Conservation (phyloP, 2,329 filamentous ascomycete species). For the Beauveria scarabaeidicola region DNA sequence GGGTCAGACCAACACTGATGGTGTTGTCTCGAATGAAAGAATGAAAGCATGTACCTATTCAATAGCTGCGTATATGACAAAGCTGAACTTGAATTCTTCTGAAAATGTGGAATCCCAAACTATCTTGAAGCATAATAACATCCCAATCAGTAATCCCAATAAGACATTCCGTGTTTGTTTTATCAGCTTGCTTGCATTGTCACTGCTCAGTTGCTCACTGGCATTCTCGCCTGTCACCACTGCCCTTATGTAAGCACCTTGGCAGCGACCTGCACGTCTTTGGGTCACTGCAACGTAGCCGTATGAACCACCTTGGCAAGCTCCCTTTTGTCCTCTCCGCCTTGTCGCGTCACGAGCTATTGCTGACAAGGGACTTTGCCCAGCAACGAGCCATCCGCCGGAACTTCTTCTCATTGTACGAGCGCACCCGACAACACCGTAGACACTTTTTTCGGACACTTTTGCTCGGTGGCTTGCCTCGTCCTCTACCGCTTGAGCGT, state of each 20-base stretch:
- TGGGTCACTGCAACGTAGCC: not conserved
- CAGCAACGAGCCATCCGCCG: not conserved
- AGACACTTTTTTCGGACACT: not conserved
- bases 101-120: too few species aligned
- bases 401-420: not conserved
- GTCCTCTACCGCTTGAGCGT: not conserved
- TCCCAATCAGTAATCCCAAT: too few species aligned
- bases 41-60: not conserved
- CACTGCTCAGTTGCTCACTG: not conserved
- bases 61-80: not conserved
- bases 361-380: not conserved
- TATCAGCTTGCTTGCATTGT: not conserved
- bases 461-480: not conserved
- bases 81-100: too few species aligned
- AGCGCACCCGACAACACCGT: not conserved
- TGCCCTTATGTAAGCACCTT: conserved; percentile 1
- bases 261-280: not conserved
- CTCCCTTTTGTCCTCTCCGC: not conserved
- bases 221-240: not conserved
- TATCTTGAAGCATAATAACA: too few species aligned
- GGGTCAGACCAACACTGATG: not conserved
- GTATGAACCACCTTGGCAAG: not conserved
- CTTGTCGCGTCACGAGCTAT: not conserved
- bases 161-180: not conserved
- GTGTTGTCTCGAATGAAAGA: not conserved